Base-by-base conservation (phyloP, 495 filamentous ascomycete species). In the Podospora conica region DNA sequence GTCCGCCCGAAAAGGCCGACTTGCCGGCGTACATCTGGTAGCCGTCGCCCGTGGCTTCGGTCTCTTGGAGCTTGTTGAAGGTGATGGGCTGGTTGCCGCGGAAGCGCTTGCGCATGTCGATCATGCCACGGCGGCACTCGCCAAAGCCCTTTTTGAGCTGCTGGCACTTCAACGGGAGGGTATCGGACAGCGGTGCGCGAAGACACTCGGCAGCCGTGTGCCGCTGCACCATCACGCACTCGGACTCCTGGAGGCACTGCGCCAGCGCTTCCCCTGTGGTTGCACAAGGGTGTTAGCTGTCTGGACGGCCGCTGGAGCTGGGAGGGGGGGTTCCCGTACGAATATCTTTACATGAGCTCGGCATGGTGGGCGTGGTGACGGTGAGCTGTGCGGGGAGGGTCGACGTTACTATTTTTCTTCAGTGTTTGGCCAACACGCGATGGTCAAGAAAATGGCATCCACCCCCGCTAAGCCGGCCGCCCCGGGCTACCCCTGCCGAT, bases 81-180 rank as follows among this genome's bases (percentile, higher is more conserved):
- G 86, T 82, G 67, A 96, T 83, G 55, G 95, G 93, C 69, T 90
- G 84, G 79, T 98, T 98, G n/a, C 95, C 96, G 55, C 96, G 85
- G 80, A 98, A 98, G 23, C 96, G 89, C 78, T 98, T 98, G 73
- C 96, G 90, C 96, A 98, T 98, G 79, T 98, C 95, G 72, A 98
- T 86, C 87, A 96, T 86, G 60, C 96, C 95, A 63, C 93, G 90
- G 73, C 96, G 96, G 86, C 95, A 98, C 74, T 97, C 89, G 74
- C 89, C 88, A 73, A 95, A 97, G 28, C 91, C 93, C 75, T 90
- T 91, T 76, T 91, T 90, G 63, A 98, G 83, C 75, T 97, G 96
- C 76, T 96, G 95, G 76, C 95, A 98, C 78, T 87, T 86, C 31
- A 84, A 87, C 18, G 95, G 95, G 18, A 98, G 85, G 11, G 87